Evolutionary conservation across 352 stramenopile species (phyloP), one percentile per base, ranked within the genome.

Genomic region (Phytophthora citrophthora): DNA sequence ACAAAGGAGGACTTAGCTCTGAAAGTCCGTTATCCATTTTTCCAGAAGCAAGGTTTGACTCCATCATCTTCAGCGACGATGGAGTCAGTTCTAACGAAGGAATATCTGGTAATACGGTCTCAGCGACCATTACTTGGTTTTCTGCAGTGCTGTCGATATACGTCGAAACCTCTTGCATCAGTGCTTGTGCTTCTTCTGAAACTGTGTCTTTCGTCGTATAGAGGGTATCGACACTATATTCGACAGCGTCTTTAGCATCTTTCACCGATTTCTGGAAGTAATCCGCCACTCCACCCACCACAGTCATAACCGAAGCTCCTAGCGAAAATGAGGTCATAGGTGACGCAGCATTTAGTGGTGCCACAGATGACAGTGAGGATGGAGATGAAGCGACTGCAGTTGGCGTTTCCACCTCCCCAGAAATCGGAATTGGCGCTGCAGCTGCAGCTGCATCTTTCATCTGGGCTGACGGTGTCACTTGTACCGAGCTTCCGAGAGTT

Each of bases 241-340:
- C 83, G 3, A 94, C 71, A 0, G 59, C 83, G 29, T 91, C 83
- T 62, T 92, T 93, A 20, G 86, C 86, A 31, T 90, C 81, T 49
- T 88, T 86, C 6, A 86, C 86, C 0, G 81, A 86, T 54, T 90
- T 90, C 13, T 89, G 71, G 13, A 94, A 81, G 41, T 88, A 75
- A 12, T 83, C 84, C 10, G 84, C 83, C 13, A 93, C 77, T 9
- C 82, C 84, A 23, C 85, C 81, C 38, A 91, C 81, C 15, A 82
- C 79, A 51, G 72, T 91, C 29, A 90, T 61, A 24, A 93, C 51
- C 20, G 80, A 91, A 12, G 69, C 70, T 7, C 84, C 84, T 52
- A 93, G 75, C 3, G 80, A 83, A 44, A 80, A 80, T 11, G 69
- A 62, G 38, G 67, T 81, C 12, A 84, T 54, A 41, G 70, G 76